Conservation (phyloP, 2,329 filamentous ascomycete species). For the Aspergillus amoenus region DNA sequence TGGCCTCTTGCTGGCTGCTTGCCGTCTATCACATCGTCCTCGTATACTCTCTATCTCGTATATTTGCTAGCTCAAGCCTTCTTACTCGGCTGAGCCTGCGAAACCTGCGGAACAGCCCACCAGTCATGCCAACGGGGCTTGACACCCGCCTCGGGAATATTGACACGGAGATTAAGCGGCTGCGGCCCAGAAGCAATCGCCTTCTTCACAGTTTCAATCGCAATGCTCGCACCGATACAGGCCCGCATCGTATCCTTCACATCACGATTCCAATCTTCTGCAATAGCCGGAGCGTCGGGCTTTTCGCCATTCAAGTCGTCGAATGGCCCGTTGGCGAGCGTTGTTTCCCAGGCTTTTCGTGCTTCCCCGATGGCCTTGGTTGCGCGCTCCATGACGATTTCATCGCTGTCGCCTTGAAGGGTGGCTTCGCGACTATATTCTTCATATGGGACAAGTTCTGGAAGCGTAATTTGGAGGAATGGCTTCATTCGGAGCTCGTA, state of each 20-base stretch:
- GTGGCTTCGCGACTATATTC: slow-evolving; percentile 53
- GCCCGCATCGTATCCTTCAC: slow-evolving; percentile 64
- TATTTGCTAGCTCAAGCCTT: neutral
- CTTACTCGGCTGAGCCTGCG: neutral
- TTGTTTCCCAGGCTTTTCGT: slow-evolving; percentile 44
- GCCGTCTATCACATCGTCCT: neutral
- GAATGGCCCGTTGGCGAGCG: slow-evolving; percentile 40
- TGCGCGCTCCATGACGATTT: slow-evolving; percentile 40
- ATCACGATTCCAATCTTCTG: slow-evolving; percentile 62
- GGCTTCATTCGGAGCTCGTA: slow-evolving; percentile 87
- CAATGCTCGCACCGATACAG: slow-evolving; percentile 69
- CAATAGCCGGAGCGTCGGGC: slow-evolving; percentile 48
- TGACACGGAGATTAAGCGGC: slow-evolving; percentile 32
- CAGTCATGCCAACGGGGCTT: slow-evolving; percentile 46
- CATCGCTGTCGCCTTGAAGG: slow-evolving; percentile 46
- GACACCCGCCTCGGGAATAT: slow-evolving; percentile 38
- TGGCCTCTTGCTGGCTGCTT: neutral
- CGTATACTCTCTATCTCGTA: neutral
- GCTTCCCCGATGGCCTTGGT: slow-evolving; percentile 40
- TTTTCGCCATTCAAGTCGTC: slow-evolving; percentile 14
- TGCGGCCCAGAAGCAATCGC: slow-evolving; percentile 37
- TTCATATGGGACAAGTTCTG: slow-evolving; percentile 64
- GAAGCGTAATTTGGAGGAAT: slow-evolving; percentile 68
- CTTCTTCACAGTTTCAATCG: slow-evolving; percentile 61
- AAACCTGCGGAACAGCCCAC: slow-evolving; percentile 47